Evolutionary conservation across 2,329 filamentous ascomycete genomes (phyloP).

Genomic region (Achaetomium macrosporum): DNA sequence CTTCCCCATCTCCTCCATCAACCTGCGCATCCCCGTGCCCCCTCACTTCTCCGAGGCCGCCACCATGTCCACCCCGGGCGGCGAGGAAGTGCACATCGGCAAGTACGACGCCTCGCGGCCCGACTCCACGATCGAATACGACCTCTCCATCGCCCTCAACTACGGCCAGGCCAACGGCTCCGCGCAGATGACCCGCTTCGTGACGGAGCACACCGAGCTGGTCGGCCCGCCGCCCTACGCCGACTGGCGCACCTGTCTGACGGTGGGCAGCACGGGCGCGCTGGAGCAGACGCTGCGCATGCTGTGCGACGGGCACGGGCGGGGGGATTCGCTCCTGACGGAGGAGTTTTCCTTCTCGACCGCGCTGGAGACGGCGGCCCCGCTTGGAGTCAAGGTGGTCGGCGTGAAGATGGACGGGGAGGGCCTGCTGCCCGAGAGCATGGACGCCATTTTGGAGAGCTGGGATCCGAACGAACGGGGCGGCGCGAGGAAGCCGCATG

Average conservation of each 20-base stretch:
- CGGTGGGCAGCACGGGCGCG: conserved; percentile 77
- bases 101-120: conserved; percentile 68
- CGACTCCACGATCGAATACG: conserved; percentile 47
- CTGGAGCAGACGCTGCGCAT: conserved; percentile 80
- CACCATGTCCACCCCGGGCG: conserved; percentile 55
- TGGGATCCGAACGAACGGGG: conserved; percentile 43
- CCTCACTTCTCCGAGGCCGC: conserved; percentile 67
- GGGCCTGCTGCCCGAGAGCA: conserved; percentile 45
- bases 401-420: conserved; percentile 49
- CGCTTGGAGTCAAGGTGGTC: conserved; percentile 47
- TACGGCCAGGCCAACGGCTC: conserved; percentile 85
- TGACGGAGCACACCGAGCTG: conserved; percentile 94
- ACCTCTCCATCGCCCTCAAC: conserved; percentile 85
- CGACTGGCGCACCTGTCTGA: conserved; percentile 83
- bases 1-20: conserved; percentile 82
- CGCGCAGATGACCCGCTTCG: conserved; percentile 79
- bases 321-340: conserved; percentile 72
- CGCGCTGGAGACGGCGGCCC: conserved; percentile 52
- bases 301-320: conserved; percentile 58
- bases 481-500: conserved; percentile 44
- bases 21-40: conserved; percentile 64
- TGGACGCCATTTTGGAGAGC: conserved; percentile 45
- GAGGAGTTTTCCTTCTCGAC: conserved; percentile 91
- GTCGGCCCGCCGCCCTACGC: conserved; percentile 72
- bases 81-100: conserved; percentile 58